Evolutionary conservation across 2,329 filamentous ascomycete species (phyloP), one percentile per base, ranked within the genome.

Genomic region (Xylariales sp.): DNA sequence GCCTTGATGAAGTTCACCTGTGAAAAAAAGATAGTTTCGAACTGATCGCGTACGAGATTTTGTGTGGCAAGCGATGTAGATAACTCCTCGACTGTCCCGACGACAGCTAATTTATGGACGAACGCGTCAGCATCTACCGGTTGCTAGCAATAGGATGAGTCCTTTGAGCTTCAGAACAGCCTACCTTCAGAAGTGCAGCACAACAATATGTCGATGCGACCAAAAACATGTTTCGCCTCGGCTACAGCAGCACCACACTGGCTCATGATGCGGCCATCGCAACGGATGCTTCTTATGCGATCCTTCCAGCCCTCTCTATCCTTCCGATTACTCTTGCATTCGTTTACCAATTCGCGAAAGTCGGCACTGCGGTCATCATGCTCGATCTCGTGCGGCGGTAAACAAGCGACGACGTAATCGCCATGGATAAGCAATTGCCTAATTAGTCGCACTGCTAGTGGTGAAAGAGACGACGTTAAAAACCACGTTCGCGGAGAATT

Each of bases 1-100:
- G 94, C 92, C 79, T 96, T 97, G 83, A 98, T 97, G 78, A 97
- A 93, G 81, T 98, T 98, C 79, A 98, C 91, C 65, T 97, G 94
- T 0, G 93, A 93, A 80, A 98, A 98, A 84, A 97, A 98, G 75
- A 97, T 93, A 70, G 90, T 90, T 79, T 98, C 95, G 78, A 98
- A 97, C 78, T 97, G 95, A 76, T 97, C 93, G 69, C 92, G 89
- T 43, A 97, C 91, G 18, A 97, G 86, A 66, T 91, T 93, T 73
- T 91, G 87, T 1, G 93, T 94, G 50, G 89, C 87, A 4, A 86
- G 85, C 30, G 86, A 90, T 36, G 92, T 91, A 0, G 91, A 90
- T 32, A 97, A 84, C 80, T 99, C 96, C 80, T 98, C 96, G 7
- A 98, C 91, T 0, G 93, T 92, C 48, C 95, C 96, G 41, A 98